A percentile compares a stretch with the other conserved stretches of the same genome.
phyloP scores from a whole-genome alignment of 2,329 filamentous ascomycete species.

The Drechslerella dactyloides region DNA sequence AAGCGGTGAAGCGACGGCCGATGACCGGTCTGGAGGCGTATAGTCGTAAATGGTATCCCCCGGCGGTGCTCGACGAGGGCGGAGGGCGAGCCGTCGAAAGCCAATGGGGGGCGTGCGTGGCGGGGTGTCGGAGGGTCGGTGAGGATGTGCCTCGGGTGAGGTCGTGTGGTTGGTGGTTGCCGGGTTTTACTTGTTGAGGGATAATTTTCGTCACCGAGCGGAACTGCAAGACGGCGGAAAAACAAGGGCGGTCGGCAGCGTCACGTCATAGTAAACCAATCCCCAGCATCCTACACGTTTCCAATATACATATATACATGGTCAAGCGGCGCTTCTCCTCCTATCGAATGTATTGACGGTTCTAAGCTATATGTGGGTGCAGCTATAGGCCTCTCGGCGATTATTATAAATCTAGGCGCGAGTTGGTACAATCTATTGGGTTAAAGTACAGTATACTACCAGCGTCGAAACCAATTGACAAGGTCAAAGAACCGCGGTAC shows the following conservation, averaged over 20 bases:
- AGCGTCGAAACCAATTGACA: background rate
- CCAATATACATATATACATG: background rate
- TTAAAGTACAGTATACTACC: slow-evolving; percentile 14
- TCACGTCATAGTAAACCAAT: background rate
- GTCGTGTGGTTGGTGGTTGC: slow-evolving; percentile 18
- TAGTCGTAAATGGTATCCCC: background rate
- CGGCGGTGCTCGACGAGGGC: slow-evolving; percentile 6
- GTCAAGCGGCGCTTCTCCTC: background rate
- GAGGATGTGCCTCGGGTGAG: slow-evolving; percentile 1
- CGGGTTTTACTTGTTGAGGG: slow-evolving; percentile 29
- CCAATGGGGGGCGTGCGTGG: slow-evolving; percentile 15
- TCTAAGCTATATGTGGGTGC: background rate
- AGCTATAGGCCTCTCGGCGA: background rate
- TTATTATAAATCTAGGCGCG: background rate
- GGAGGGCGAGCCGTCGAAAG: slow-evolving; percentile 9
- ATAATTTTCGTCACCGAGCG: slow-evolving; percentile 44
- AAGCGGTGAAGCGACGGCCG: background rate
- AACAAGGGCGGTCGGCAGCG: slow-evolving; percentile 6
- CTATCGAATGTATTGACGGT: background rate
- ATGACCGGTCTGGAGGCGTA: background rate
- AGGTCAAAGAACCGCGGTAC: background rate
- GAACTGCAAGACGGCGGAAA: background rate
- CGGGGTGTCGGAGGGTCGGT: slow-evolving; percentile 2
- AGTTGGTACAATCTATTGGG: slow-evolving; percentile 18
- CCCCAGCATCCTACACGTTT: too few relatives aligned